phyloP scores from a whole-genome alignment of 2,329 filamentous ascomycete genomes.

The Fusarium drepaniforme region DNA sequence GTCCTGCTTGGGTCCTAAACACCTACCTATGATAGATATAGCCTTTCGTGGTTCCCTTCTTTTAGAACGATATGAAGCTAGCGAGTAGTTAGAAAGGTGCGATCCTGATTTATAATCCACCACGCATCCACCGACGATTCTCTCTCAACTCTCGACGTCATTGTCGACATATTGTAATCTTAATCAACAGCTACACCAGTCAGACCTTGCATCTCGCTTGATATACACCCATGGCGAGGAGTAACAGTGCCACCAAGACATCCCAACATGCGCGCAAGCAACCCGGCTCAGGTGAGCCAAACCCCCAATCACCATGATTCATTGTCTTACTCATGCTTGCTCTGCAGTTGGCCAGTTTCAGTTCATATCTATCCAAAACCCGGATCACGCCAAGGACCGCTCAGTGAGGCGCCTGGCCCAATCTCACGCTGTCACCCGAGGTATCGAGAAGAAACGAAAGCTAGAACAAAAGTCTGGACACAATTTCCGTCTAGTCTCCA shows the following conservation, averaged over 20 bases:
- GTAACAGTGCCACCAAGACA: neutral
- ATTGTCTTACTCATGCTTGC: neutral
- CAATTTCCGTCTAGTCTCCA: slow-evolving; percentile 15
- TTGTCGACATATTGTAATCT: neutral
- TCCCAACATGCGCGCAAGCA: neutral
- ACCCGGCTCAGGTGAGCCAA: neutral
- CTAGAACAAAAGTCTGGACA: slow-evolving; percentile 4
- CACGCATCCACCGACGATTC: neutral
- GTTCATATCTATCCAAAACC: slow-evolving; percentile 27
- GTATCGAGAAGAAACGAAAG: slow-evolving; percentile 25
- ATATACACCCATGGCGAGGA: neutral
- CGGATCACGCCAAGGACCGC: slow-evolving; percentile 3
- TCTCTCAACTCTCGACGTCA: neutral
- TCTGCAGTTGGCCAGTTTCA: slow-evolving; percentile 25
- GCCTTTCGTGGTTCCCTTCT: neutral
- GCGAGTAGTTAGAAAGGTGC: neutral
- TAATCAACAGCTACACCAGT: neutral
- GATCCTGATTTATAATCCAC: neutral
- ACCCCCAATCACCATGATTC: neutral
- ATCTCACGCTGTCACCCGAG: slow-evolving; percentile 37
- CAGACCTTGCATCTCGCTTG: neutral
- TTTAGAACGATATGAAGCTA: neutral
- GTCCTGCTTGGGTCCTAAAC: neutral
- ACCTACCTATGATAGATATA: neutral
- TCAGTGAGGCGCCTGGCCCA: slow-evolving; percentile 16